Evolutionary conservation across 2,329 filamentous ascomycete genomes (phyloP).

Genomic region (Colletotrichum sp.): DNA sequence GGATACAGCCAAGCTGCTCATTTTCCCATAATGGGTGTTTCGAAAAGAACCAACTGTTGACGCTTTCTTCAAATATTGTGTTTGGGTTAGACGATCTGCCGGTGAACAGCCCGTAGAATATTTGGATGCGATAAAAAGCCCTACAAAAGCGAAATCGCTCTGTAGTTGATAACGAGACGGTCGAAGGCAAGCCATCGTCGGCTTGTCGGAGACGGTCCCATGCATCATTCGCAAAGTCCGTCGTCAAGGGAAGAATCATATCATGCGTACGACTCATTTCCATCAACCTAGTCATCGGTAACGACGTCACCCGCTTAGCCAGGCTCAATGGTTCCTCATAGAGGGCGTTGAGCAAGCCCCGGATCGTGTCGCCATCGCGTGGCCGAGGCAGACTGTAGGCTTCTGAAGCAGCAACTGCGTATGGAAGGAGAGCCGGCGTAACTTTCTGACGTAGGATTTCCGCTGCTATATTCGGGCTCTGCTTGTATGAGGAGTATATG

Average conservation of each 20-base stretch:
- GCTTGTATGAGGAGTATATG: neutral
- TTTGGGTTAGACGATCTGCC: neutral
- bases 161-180: neutral
- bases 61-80: neutral
- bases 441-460: neutral
- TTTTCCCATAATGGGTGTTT: neutral
- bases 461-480: neutral
- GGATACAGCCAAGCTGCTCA: neutral
- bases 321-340: neutral
- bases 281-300: neutral
- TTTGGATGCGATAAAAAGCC: neutral
- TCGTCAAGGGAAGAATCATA: neutral
- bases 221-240: neutral
- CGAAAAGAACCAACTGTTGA: neutral
- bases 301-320: neutral
- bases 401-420: neutral
- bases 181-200: neutral
- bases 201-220: neutral
- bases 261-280: neutral
- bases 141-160: neutral
- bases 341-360: neutral
- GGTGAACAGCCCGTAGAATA: neutral
- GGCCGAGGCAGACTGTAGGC: neutral
- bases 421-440: neutral
- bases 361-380: neutral